Percentiles rank a stretch among this genome's conserved stretches.
Evolutionary conservation across 768 basidiomycete species (phyloP).

Genomic region (Kwoniella sp.): DNA sequence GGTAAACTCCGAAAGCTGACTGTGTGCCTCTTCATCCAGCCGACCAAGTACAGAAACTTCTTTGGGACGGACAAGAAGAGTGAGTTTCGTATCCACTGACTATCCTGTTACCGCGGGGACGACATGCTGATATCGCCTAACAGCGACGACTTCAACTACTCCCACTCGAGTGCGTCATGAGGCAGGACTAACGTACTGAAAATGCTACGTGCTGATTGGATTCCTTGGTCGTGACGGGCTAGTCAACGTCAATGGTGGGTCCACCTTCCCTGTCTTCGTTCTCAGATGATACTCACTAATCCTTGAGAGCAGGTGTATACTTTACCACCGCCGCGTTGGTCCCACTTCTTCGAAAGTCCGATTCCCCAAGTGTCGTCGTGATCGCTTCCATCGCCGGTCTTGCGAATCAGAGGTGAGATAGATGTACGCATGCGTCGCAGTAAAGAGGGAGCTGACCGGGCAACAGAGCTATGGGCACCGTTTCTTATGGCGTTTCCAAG

Average conservation of each 20-base stretch:
- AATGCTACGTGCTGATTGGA: background rate
- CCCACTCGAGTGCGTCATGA: constrained; percentile 27
- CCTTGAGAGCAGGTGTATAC: constrained; percentile 31
- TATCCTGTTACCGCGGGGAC: background rate
- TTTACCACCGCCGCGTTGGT: constrained; percentile 43
- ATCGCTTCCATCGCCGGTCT: constrained; percentile 49
- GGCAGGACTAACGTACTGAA: no score
- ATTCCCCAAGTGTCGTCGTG: constrained; percentile 35
- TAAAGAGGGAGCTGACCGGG: no score
- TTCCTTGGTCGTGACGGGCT: background rate
- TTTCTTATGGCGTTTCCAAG: constrained; percentile 44
- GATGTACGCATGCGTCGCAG: no score
- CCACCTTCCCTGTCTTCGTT: background rate
- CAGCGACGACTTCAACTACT: constrained; percentile 43
- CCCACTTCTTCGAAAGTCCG: constrained; percentile 40
- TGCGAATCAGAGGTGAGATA: constrained; percentile 36
- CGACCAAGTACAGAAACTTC: constrained; percentile 31
- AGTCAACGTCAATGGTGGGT: constrained; percentile 44
- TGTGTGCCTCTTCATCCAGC: constrained; percentile 1
- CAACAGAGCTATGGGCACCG: constrained; percentile 30
- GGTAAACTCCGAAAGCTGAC: background rate
- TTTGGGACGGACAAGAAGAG: constrained; percentile 38
- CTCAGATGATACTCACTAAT: no score
- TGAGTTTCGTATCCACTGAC: no score
- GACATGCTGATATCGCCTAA: background rate